These are phyloP conservation scores for Ceratocystis ficicola DNA, from an alignment of 2,329 filamentous ascomycete genomes.

Conservation along the genomic window DNA sequence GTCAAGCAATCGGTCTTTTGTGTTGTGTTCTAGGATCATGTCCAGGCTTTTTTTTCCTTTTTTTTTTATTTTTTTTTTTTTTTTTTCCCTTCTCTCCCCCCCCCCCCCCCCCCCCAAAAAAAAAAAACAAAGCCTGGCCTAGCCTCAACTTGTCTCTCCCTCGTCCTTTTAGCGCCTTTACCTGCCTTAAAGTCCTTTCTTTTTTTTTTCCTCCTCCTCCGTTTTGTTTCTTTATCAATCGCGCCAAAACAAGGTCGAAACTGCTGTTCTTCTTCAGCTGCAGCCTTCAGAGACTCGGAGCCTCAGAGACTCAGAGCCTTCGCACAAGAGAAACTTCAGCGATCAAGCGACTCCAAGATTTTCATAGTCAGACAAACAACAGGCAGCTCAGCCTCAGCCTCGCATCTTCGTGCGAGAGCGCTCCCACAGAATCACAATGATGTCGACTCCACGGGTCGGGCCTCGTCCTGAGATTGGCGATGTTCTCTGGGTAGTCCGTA, in stretches of 20 bases:
- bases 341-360: too few species aligned
- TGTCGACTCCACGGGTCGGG: conserved; percentile 33
- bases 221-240: conserved; percentile 16
- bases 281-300: conserved; percentile 23
- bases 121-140: not conserved
- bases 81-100: not conserved
- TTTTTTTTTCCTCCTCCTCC: not conserved
- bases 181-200: not conserved
- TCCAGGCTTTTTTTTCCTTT: too few species aligned
- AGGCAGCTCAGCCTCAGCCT: not conserved
- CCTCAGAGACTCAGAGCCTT: conserved; percentile 1
- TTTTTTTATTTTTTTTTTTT: too few species aligned
- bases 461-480: conserved; percentile 49
- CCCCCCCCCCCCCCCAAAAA: not conserved
- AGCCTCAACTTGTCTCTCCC: not conserved
- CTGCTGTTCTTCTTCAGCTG: conserved; percentile 21
- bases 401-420: too few species aligned
- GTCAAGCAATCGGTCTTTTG: too few species aligned
- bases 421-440: conserved; percentile 25
- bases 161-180: not conserved
- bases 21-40: too few species aligned
- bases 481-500: conserved; percentile 59
- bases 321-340: not conserved
- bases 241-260: conserved; percentile 23
- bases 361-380: not conserved